These are phyloP conservation scores for Candida koratica DNA, from an alignment of 805 yeast genomes.

Conservation along the genomic window DNA sequence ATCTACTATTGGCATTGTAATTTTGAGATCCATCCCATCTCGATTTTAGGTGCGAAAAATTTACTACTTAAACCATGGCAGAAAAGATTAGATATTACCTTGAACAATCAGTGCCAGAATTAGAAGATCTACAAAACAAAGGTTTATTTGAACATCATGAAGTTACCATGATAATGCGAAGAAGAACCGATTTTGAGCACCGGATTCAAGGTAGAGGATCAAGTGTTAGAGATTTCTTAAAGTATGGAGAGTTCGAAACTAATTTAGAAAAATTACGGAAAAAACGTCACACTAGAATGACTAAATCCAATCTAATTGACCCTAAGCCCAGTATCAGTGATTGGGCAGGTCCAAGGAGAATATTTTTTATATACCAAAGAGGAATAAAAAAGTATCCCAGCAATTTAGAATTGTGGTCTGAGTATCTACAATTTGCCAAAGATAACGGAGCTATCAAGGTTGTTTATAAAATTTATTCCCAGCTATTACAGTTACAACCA, in stretches of 20 bases:
- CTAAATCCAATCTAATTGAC: constrained; percentile 52
- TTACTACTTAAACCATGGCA: constrained; percentile 27
- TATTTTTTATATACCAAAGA: constrained; percentile 77
- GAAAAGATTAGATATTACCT: constrained; percentile 49
- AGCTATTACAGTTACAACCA: constrained; percentile 84
- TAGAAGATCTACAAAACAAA: constrained; percentile 78
- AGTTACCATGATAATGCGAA: constrained; percentile 78
- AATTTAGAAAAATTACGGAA: constrained; percentile 74
- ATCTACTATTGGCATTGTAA: too few species aligned
- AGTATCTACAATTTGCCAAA: constrained; percentile 67
- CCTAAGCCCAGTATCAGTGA: constrained; percentile 68
- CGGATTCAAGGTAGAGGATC: constrained; percentile 81
- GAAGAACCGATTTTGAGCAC: constrained; percentile 95
- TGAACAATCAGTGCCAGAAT: constrained; percentile 80
- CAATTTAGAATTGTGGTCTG: constrained; percentile 73
- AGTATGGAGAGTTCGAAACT: constrained; percentile 75
- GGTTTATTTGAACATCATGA: constrained; percentile 82
- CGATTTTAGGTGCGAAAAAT: constrained; percentile 3
- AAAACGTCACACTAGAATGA: constrained; percentile 64
- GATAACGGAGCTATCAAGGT: constrained; percentile 64
- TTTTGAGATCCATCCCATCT: too few species aligned
- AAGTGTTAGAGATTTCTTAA: constrained; percentile 68
- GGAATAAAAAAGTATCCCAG: constrained; percentile 77
- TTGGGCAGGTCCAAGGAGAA: constrained; percentile 81
- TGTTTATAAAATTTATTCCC: constrained; percentile 71